Base-by-base conservation (phyloP, 176 grass and related monocot genomes). In the Avena insularis region DNA sequence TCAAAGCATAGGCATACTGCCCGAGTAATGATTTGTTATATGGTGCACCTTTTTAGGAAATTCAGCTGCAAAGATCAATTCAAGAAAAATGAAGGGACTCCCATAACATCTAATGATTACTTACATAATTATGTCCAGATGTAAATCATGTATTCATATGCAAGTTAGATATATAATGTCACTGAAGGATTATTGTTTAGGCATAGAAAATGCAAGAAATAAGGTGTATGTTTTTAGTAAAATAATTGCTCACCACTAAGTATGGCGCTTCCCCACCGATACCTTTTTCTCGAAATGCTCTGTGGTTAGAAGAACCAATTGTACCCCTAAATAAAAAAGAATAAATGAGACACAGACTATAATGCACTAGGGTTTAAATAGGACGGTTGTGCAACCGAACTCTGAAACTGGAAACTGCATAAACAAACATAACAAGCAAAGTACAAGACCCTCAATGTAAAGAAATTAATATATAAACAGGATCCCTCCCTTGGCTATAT, bases 301-400 rank as follows among this genome's bases (percentile, higher is more conserved):
- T 86, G 27, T 90, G 88, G 48, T 90, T 90, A 46, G 88, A 90
- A 74, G 88, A 90, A 66, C 88, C 83, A 77, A 90, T 90, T n/a
- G 75, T 90, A 48, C 88, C 88, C 83, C 88, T 90, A 80, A 62
- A 65, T 8, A 29, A 71, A n/a, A 19, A n/a, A 81, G 5, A 80
- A 49, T 40, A 73, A 73, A 72, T 72, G 13, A 62, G 58, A 81
- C 25, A n/a, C 12, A 33, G 0, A 60, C 47, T 45, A 78, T 72
- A 36, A 50, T 71, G 23, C 23, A 54, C 27, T 53, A 54, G 23
- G 72, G 13, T 53, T 17, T 76, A 53, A 33, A 21, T 33, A 76
- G 73, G 73, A 54, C 9, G 48, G 48, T 53, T 51, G 21, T 53
- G 72, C 72, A 51, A 75, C 31, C 25, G 0, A 76, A 76, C 48